A percentile compares a stretch with the other conserved stretches of the same genome.
Evolutionary conservation across 116 monocot genomes (phyloP).

Genomic region (Cymodocea nodosa): DNA sequence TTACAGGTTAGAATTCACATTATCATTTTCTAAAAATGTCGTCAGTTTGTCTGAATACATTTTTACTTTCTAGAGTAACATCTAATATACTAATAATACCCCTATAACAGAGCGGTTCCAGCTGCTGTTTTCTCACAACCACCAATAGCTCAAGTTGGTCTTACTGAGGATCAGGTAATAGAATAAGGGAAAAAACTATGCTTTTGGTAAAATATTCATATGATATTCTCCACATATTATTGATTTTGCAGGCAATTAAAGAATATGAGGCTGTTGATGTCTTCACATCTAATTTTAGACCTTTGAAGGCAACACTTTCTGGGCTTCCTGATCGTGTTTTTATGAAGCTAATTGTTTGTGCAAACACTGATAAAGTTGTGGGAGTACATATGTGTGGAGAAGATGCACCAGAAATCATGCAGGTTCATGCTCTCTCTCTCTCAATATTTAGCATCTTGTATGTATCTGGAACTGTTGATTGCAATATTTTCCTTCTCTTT

Average conservation of each 20-base stretch:
- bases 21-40: too few relatives aligned
- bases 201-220: background rate
- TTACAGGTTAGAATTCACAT: too few relatives aligned
- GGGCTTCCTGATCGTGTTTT: constrained; percentile 88
- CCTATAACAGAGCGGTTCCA: constrained; percentile 57
- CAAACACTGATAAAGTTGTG: constrained; percentile 77
- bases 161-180: constrained; percentile 86
- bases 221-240: background rate
- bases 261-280: constrained; percentile 88
- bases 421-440: constrained; percentile 33
- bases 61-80: background rate
- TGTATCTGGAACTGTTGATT: background rate
- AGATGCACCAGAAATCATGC: constrained; percentile 92
- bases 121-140: constrained; percentile 98
- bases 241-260: constrained; percentile 55
- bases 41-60: background rate
- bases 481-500: background rate
- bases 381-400: constrained; percentile 99
- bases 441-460: background rate
- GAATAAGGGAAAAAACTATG: background rate
- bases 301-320: constrained; percentile 88
- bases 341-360: constrained; percentile 92
- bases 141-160: constrained; percentile 94
- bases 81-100: background rate
- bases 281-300: constrained; percentile 90